Percentiles rank a stretch among this genome's conserved stretches.
These are phyloP conservation scores for Silene noctiflora DNA, from an alignment of 179 eudicot genomes.

Conservation along the genomic window DNA sequence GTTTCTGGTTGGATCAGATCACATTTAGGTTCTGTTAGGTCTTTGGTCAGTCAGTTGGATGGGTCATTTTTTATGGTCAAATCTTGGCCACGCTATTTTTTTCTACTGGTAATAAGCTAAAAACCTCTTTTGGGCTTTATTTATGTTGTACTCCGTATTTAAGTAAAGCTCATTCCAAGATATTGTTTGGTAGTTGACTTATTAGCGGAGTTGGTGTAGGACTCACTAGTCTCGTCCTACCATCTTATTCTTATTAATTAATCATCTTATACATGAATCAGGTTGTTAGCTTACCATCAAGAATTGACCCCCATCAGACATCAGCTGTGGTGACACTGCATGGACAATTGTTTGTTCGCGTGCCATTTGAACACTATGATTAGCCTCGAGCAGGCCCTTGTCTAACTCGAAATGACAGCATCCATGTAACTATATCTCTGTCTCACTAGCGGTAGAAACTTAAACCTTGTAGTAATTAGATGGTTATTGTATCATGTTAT, in stretches of 20 bases:
- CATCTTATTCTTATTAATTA: background rate
- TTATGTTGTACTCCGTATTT: background rate
- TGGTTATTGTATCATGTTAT: conserved; percentile 2
- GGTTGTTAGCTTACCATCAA: conserved; percentile 75
- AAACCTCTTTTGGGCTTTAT: background rate
- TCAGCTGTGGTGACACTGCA: conserved; percentile 91
- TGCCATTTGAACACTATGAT: conserved; percentile 60
- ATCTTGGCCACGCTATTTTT: background rate
- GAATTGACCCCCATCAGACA: conserved; percentile 86
- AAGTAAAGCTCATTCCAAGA: too few species aligned
- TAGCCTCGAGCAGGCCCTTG: conserved; percentile 18
- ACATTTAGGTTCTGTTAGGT: too few species aligned
- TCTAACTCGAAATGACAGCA: conserved; percentile 9
- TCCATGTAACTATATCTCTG: background rate
- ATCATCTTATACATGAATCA: conserved; percentile 21
- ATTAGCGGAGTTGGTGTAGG: background rate
- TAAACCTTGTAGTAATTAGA: conserved; percentile 11
- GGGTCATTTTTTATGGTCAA: background rate
- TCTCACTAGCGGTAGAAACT: background rate
- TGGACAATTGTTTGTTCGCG: conserved; percentile 75
- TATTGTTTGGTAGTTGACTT: background rate
- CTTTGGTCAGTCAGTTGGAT: too few species aligned
- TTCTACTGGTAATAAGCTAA: background rate
- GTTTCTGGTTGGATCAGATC: too few species aligned
- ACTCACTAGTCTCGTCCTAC: background rate